Percentiles rank a stretch among this genome's conserved stretches.
Conservation (phyloP, 2,329 filamentous ascomycete species). For the Aspergillus ruber region DNA sequence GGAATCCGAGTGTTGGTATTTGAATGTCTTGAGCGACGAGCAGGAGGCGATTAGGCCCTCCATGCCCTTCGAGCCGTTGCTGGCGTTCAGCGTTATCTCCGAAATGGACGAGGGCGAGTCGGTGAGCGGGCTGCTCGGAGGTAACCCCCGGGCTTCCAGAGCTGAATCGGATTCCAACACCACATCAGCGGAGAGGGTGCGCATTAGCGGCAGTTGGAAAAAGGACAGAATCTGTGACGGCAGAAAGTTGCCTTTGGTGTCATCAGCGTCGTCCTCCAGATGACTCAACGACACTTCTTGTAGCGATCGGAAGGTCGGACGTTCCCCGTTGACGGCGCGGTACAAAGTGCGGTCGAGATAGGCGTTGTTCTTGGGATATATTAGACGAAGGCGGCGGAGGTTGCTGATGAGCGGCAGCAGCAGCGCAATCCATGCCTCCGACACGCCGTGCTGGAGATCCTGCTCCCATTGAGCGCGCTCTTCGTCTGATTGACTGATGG, state of each 20-base stretch:
- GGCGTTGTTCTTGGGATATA: conserved; percentile 13
- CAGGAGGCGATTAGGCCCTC: conserved; percentile 16
- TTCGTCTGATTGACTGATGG: conserved; percentile 11
- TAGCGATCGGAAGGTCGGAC: conserved; percentile 15
- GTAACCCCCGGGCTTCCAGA: background rate
- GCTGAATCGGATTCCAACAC: conserved; percentile 16
- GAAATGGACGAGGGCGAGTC: conserved; percentile 13
- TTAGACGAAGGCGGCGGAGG: conserved; percentile 14
- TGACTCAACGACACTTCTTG: conserved; percentile 14
- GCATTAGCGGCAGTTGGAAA: conserved; percentile 19
- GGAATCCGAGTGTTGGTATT: conserved; percentile 26
- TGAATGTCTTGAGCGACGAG: conserved; percentile 19
- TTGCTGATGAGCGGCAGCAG: conserved; percentile 20
- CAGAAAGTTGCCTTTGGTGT: conserved; percentile 6
- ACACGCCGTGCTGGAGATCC: conserved; percentile 13
- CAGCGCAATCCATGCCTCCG: conserved; percentile 23
- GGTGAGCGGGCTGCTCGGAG: background rate
- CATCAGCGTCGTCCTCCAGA: conserved; percentile 4
- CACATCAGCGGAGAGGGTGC: conserved; percentile 16
- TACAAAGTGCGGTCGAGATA: conserved; percentile 18
- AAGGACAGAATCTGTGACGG: conserved; percentile 18
- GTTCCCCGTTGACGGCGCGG: conserved; percentile 13
- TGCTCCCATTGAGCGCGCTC: conserved; percentile 18
- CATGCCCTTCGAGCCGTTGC: conserved; percentile 22
- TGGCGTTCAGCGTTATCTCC: conserved; percentile 19